Evolutionary conservation across 1,139 yeast species (phyloP), one percentile per base, ranked within the genome.

Genomic region (Wickerhamomyces sp.): DNA sequence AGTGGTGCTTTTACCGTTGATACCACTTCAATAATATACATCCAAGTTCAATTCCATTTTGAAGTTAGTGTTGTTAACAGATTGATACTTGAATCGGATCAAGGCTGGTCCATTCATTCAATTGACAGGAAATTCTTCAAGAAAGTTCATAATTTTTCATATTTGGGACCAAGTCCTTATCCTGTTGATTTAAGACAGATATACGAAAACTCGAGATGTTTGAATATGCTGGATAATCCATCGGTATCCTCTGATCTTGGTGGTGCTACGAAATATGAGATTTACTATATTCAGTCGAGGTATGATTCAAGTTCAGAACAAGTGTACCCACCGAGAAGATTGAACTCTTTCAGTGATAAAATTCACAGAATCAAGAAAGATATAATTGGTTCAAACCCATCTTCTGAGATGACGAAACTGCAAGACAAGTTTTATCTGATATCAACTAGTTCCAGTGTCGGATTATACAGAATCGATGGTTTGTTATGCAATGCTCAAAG

Each of bases 71-170:
- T 56, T 13, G 37, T 53, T 6, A 48, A 49, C 30, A 42, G 66
- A 7, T 51, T 65, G 1, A 45, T 66, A 11, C 45, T 77, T 20
- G 59, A 58, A 6, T n/a, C n/a, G n/a, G 79, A 75, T 31, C 72
- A 68, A 41, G 75, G 74, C 33, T 78, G 87, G 86, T 68, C 83
- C 2, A 57, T 68, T 11, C 63, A 62, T 31, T 63, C 66, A 2
- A 53, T 78, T 2, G 50, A 55, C 12, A 54, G 63, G 1, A 44
- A 45, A 5, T 64, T 58, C 42, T 80, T 81, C 57, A 63, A 66
- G 38, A 60, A 60, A 12, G 86, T 80, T 2, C 56, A 59, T 18
- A 65, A 74, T 2, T 44, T 78, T 3, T 51, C 58, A 16, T 71
- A 70, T 12, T 62, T 76, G 35, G 67, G 73, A 4, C 81, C 82